Evolutionary conservation across 192 early-diverging fungal genomes (phyloP), one percentile per base, ranked within the genome.

Genomic region (Spizellomyces punctatus): DNA sequence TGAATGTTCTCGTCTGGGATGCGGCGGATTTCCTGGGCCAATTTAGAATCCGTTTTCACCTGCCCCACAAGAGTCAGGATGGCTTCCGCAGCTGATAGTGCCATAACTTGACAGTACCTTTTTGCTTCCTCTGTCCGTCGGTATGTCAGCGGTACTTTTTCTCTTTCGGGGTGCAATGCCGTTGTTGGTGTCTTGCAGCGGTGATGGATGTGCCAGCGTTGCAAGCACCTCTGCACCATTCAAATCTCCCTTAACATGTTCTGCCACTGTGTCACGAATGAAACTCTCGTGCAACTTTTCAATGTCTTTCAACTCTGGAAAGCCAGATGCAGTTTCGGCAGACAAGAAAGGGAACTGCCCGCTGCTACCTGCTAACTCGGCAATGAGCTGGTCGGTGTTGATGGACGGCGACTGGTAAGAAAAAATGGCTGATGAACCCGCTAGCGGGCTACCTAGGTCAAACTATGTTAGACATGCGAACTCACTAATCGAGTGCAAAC

Each of bases 1-100:
- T 75, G 73, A 21, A 75, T 36, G 54, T 75, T 75, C 19, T 60
- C 57, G 59, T 75, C 73, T 17, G 73, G 73, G 36, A 75, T 46
- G 21, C 17, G 16, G 10, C n/a, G 12, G 9, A 62, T 47, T 45
- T 17, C 36, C 19, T 16, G 8, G 6, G 16, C 63, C 0, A 47
- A 14, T 27, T 65, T 43, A 16, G 0, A 47, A 14, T 65, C 27
- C 27, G 63, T 65, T 47, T 65, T 65, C 46, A 65, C n/a, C 63
- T 65, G 45, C 16, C n/a, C 12, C 14, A 14, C 5, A 14, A 0
- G 22, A 42, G 6, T 27, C 14, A 36, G 17, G 59, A 9, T 61
- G 36, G 5, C 59, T 41, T 19, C 59, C 42, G 14, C 36, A 61
- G 50, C 14, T 19, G 17, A 19, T 54, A 12, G 17, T 54, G 17